phyloP scores from a whole-genome alignment of 2,329 filamentous ascomycete species.

The Trichoderma asperellum region DNA sequence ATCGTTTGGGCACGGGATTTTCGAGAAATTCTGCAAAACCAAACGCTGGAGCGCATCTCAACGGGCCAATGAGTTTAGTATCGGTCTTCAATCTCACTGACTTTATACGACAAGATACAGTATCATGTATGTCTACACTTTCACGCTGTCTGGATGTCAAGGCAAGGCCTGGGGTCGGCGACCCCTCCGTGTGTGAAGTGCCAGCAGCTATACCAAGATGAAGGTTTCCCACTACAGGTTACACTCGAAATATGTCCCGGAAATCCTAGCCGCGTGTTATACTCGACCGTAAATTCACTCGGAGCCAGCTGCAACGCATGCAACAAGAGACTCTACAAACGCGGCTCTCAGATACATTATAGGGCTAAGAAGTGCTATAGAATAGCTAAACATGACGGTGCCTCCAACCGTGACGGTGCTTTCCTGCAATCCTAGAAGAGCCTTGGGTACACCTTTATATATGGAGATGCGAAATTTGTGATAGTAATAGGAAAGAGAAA shows the following conservation, averaged over 20 bases:
- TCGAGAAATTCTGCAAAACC: conserved; percentile 45
- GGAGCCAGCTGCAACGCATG: conserved; percentile 31
- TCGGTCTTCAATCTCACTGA: background rate
- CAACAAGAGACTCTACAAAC: conserved; percentile 23
- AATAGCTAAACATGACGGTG: background rate
- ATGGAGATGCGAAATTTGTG: background rate
- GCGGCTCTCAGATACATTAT: background rate
- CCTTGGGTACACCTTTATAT: background rate
- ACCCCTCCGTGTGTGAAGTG: conserved; percentile 33
- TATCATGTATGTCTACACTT: conserved; percentile 39
- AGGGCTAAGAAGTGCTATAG: background rate
- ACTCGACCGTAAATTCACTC: conserved; percentile 31
- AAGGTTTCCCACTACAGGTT: conserved; percentile 27
- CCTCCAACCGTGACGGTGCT: background rate
- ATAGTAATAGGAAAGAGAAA: no score
- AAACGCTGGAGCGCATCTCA: conserved; percentile 32
- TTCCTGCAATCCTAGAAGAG: background rate
- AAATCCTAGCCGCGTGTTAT: conserved; percentile 36
- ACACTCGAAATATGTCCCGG: conserved; percentile 32
- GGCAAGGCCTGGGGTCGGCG: conserved; percentile 38
- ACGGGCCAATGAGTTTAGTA: background rate
- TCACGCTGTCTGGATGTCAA: conserved; percentile 36
- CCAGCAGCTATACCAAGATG: conserved; percentile 29
- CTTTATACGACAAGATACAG: background rate
- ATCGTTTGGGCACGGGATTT: conserved; percentile 52